phyloP scores from a whole-genome alignment of 1,139 yeast genomes.

The Pichia terricola region DNA sequence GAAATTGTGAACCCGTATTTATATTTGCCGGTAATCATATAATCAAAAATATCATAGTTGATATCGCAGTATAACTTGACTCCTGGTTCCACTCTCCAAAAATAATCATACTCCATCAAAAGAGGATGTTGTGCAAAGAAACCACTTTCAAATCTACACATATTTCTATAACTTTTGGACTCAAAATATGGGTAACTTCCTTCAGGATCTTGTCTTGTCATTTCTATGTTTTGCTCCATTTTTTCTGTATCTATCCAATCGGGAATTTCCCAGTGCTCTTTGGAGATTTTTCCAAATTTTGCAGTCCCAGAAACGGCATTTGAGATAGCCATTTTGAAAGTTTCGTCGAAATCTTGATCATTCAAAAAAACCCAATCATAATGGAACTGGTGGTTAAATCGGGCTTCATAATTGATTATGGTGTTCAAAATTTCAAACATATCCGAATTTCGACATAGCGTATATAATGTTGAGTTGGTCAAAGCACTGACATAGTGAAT shows the following conservation, averaged over 20 bases:
- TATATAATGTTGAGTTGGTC: slow-evolving; percentile 40
- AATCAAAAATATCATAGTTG: slow-evolving; percentile 41
- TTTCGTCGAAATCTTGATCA: slow-evolving; percentile 41
- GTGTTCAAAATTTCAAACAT: slow-evolving; percentile 39
- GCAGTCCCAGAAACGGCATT: slow-evolving; percentile 49
- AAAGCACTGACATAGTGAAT: too few relatives aligned
- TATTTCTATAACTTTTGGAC: slow-evolving; percentile 57
- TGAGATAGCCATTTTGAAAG: slow-evolving; percentile 34
- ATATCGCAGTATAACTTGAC: slow-evolving; percentile 47
- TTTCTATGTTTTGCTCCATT: slow-evolving; percentile 40
- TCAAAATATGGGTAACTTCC: slow-evolving; percentile 32
- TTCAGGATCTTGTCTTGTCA: slow-evolving; percentile 28
- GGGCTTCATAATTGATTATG: slow-evolving; percentile 43
- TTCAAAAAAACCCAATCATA: slow-evolving; percentile 60
- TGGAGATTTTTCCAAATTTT: slow-evolving; percentile 52
- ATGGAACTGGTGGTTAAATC: slow-evolving; percentile 43
- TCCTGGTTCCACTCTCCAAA: slow-evolving; percentile 58
- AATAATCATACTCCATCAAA: slow-evolving; percentile 32
- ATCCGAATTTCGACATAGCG: slow-evolving; percentile 53
- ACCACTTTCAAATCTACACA: slow-evolving; percentile 71
- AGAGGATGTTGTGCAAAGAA: slow-evolving; percentile 50
- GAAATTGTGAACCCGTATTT: slow-evolving; percentile 47
- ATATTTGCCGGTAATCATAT: slow-evolving; percentile 37
- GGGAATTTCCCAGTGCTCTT: slow-evolving; percentile 65
- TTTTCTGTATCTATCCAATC: slow-evolving; percentile 44